A percentile compares a stretch with the other conserved stretches of the same genome.
Evolutionary conservation across 2,329 filamentous ascomycete species (phyloP).

Genomic region (Aspergillus udagawae): DNA sequence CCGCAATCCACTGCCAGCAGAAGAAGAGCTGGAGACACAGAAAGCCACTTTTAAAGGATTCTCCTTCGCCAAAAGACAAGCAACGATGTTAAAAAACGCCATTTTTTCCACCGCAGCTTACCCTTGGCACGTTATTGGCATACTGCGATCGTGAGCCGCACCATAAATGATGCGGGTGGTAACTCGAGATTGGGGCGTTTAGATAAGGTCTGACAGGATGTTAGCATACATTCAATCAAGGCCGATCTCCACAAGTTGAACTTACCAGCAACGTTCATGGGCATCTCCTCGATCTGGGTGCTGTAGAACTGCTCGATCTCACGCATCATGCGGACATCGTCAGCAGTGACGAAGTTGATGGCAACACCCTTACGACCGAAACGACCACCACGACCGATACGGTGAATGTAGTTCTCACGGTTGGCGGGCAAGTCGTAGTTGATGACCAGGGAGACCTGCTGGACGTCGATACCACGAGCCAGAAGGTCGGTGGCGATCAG

Average conservation of each 20-base stretch:
- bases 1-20: conserved; percentile 21
- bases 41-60: conserved; percentile 39
- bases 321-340: conserved; percentile 99
- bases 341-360: conserved; percentile 99
- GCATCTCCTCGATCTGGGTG: conserved; percentile 99
- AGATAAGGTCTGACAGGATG: neutral
- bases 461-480: conserved; percentile 99
- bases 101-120: conserved; percentile 25
- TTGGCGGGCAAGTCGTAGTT: conserved; percentile 99
- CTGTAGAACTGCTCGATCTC: conserved; percentile 99
- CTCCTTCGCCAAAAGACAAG: conserved; percentile 26
- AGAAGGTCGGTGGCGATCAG: conserved; percentile 96
- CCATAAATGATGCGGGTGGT: neutral
- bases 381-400: conserved; percentile 98
- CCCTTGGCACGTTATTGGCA: conserved; percentile 24
- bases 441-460: conserved; percentile 99
- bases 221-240: neutral
- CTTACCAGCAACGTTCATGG: conserved; percentile 77
- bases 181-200: neutral
- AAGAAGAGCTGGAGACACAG: conserved; percentile 33
- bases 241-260: conserved; percentile 8
- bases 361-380: conserved; percentile 99
- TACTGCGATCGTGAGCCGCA: conserved; percentile 33
- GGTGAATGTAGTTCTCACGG: conserved; percentile 99
- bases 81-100: conserved; percentile 22